Evolutionary conservation across 1,139 yeast species (phyloP).

Genomic region (Geotrichum cucujoidarum): DNA sequence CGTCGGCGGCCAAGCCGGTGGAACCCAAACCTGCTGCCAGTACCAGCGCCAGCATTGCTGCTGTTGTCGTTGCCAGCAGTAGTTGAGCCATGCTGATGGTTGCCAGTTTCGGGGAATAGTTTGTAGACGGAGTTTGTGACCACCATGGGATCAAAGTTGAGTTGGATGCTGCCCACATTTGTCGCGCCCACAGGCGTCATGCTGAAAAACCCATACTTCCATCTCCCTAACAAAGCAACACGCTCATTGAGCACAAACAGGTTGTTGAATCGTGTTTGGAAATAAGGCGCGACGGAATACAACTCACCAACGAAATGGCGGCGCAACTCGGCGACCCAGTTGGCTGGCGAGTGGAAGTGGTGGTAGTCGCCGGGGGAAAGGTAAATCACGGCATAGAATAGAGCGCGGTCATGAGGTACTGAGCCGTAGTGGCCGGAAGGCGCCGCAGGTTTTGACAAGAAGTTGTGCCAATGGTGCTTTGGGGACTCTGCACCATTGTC

Average conservation of each 20-base stretch:
- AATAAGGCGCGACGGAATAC: slow-evolving; percentile 93
- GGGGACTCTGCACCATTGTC: slow-evolving; percentile 22
- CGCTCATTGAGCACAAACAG: slow-evolving; percentile 89
- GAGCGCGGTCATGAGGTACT: slow-evolving; percentile 44
- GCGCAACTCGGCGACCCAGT: slow-evolving; percentile 91
- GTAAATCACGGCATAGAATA: slow-evolving; percentile 86
- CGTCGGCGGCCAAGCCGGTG: too few relatives aligned
- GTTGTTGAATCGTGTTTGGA: slow-evolving; percentile 80
- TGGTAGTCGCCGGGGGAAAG: slow-evolving; percentile 98
- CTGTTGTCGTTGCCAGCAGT: slow-evolving; percentile 6
- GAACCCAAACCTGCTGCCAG: too few relatives aligned
- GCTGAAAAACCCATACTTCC: slow-evolving; percentile 95
- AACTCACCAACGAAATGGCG: slow-evolving; percentile 95
- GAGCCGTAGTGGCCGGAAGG: slow-evolving; percentile 23
- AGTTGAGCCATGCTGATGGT: slow-evolving; percentile 42
- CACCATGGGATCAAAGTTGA: slow-evolving; percentile 86
- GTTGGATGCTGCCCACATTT: slow-evolving; percentile 89
- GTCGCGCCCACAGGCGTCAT: slow-evolving; percentile 99
- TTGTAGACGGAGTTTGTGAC: slow-evolving; percentile 70
- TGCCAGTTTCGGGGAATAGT: too few relatives aligned
- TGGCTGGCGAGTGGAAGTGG: slow-evolving; percentile 91
- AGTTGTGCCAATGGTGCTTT: too few relatives aligned
- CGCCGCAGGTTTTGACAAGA: too few relatives aligned
- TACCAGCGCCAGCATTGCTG: background rate
- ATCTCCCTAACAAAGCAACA: slow-evolving; percentile 88